A percentile compares a stretch with the other conserved stretches of the same genome.
Evolutionary conservation across 495 filamentous ascomycete genomes (phyloP).

Genomic region (Chaetomium cochliodes): DNA sequence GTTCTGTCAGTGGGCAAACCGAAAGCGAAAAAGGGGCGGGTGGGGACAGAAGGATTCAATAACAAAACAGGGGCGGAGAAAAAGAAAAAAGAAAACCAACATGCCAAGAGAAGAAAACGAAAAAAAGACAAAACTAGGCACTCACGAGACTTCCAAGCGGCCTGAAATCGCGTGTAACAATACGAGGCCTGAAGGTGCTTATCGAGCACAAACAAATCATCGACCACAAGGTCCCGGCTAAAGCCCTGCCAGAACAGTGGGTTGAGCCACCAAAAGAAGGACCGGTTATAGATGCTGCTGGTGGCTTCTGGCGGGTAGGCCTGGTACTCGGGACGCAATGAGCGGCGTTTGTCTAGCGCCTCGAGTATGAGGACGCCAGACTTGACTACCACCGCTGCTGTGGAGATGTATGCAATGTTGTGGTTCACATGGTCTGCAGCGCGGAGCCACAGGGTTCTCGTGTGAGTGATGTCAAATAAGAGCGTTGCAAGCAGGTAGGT

Average conservation of each 20-base stretch:
- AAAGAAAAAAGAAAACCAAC: neutral
- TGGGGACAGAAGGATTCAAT: neutral
- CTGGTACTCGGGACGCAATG: slow-evolving; percentile 47
- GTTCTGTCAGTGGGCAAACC: neutral
- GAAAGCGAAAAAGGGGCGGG: neutral
- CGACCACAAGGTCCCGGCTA: slow-evolving; percentile 30
- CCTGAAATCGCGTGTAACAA: slow-evolving; percentile 36
- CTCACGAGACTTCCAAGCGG: slow-evolving; percentile 37
- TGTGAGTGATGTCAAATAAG: slow-evolving; percentile 53
- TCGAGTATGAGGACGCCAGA: slow-evolving; percentile 50
- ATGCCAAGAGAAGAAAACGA: too few species aligned
- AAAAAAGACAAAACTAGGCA: neutral
- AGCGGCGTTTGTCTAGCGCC: slow-evolving; percentile 48
- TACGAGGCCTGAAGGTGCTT: slow-evolving; percentile 48
- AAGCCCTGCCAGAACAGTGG: slow-evolving; percentile 38
- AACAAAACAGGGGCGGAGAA: neutral
- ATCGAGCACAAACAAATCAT: slow-evolving; percentile 45
- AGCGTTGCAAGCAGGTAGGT: slow-evolving; percentile 57
- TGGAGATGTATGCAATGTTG: slow-evolving; percentile 26
- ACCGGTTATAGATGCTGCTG: slow-evolving; percentile 35
- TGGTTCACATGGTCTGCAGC: neutral
- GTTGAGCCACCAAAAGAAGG: slow-evolving; percentile 46
- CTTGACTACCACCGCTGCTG: slow-evolving; percentile 32
- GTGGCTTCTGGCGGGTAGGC: slow-evolving; percentile 38
- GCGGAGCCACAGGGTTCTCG: slow-evolving; percentile 46